phyloP scores from a whole-genome alignment of 352 stramenopile genomes.

The Phytophthora ohioensis region DNA sequence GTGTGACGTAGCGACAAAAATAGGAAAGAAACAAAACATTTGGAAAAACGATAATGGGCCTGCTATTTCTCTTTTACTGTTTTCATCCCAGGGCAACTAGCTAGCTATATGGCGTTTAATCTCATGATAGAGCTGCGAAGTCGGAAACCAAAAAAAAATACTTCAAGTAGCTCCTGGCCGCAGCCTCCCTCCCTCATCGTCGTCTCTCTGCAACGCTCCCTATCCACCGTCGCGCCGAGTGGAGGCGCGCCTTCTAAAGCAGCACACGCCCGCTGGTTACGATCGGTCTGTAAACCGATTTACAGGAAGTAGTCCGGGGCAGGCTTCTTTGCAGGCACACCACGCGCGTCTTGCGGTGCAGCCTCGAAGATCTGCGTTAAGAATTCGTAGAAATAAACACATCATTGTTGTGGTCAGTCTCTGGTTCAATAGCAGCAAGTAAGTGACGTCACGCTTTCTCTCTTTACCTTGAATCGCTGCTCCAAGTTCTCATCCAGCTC shows the following conservation, averaged over 20 bases:
- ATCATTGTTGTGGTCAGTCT: conserved; percentile 23
- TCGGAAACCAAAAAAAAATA: conserved; percentile 44
- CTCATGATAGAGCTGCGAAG: conserved; percentile 23
- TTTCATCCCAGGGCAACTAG: conserved; percentile 13
- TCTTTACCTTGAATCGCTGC: conserved; percentile 84
- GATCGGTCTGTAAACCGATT: conserved; percentile 34
- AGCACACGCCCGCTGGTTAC: conserved; percentile 40
- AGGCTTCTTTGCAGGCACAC: conserved; percentile 98
- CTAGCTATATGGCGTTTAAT: conserved; percentile 20
- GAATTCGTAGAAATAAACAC: conserved; percentile 19
- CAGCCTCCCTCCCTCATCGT: conserved; percentile 19
- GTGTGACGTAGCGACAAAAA: neutral
- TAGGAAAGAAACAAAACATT: neutral
- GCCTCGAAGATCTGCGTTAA: conserved; percentile 96
- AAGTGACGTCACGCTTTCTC: neutral
- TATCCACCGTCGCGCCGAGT: conserved; percentile 32
- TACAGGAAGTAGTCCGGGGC: conserved; percentile 99
- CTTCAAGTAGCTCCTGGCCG: conserved; percentile 37
- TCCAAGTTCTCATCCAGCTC: conserved; percentile 98
- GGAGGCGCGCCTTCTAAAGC: conserved; percentile 46
- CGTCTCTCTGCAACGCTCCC: conserved; percentile 27
- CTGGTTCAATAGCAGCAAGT: conserved; percentile 15
- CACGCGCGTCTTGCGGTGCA: conserved; percentile 96
- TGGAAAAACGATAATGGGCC: too few relatives aligned
- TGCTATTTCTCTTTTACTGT: conserved; percentile 30